Percentiles rank a stretch among this genome's conserved stretches.
These are phyloP conservation scores for Luffa acutangula DNA, from an alignment of 306 rosid genomes.

Conservation along the genomic window DNA sequence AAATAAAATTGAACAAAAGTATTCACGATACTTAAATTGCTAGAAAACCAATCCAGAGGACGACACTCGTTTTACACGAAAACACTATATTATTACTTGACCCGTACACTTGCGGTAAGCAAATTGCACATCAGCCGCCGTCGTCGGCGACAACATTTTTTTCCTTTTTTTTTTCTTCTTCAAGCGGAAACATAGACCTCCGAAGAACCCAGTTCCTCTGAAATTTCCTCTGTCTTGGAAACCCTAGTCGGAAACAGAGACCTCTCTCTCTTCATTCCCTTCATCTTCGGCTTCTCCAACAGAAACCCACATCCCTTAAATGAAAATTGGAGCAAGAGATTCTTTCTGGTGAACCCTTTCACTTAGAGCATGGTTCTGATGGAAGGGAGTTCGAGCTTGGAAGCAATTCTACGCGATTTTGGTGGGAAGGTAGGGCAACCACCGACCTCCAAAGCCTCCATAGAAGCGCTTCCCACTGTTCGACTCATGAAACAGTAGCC, in stretches of 20 bases:
- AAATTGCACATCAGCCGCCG: no score
- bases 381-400: slow-evolving; percentile 42
- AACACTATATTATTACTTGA: no score
- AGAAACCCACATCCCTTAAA: neutral
- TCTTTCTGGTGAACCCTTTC: slow-evolving; percentile 50
- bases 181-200: no score
- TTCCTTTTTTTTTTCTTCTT: no score
- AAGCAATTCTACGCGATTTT: slow-evolving; percentile 31
- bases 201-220: slow-evolving; percentile 24
- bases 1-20: no score
- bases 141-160: no score
- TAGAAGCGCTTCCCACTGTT: slow-evolving; percentile 39
- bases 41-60: no score
- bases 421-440: slow-evolving; percentile 40
- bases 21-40: no score
- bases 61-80: no score
- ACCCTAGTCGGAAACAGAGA: slow-evolving; percentile 38
- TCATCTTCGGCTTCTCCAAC: slow-evolving; percentile 37
- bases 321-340: slow-evolving; percentile 13
- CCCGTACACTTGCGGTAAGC: no score
- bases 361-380: slow-evolving; percentile 50
- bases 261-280: slow-evolving; percentile 40
- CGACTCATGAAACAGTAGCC: no score
- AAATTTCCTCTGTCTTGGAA: slow-evolving; percentile 28
- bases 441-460: slow-evolving; percentile 68